Evolutionary conservation across 2,329 filamentous ascomycete species (phyloP).

Genomic region (Penicillium palitans): DNA sequence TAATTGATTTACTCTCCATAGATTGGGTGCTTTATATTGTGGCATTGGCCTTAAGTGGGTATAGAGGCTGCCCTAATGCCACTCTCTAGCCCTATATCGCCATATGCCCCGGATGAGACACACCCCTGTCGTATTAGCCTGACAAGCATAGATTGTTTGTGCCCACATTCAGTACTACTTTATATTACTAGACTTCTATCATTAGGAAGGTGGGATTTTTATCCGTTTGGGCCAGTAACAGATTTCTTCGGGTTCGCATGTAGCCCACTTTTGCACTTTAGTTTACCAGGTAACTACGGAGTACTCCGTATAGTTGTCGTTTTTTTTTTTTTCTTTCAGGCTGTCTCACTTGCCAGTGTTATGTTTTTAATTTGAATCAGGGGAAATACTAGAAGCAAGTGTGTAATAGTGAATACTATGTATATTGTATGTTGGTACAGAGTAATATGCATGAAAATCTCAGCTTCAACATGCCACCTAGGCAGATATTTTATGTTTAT

Average conservation of each 20-base stretch:
- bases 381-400: not conserved
- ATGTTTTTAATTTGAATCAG: not conserved
- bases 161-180: not conserved
- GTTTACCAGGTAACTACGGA: not conserved
- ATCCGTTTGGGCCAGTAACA: not conserved
- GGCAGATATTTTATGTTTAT: not conserved
- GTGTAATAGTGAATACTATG: not conserved
- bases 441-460: not conserved
- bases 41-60: not conserved
- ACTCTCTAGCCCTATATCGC: not conserved
- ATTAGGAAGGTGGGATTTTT: not conserved
- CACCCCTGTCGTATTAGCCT: conserved; percentile 1
- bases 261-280: not conserved
- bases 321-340: too few relatives aligned
- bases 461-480: not conserved
- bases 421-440: not conserved
- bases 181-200: not conserved
- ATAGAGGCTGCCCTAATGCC: not conserved
- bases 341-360: not conserved
- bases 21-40: not conserved
- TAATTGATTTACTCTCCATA: not conserved
- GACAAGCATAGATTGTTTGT: conserved; percentile 2
- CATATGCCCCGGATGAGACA: not conserved
- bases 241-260: not conserved
- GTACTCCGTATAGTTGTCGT: not conserved